phyloP scores from a whole-genome alignment of 23 red algal species.

The Chondrus crispus region DNA sequence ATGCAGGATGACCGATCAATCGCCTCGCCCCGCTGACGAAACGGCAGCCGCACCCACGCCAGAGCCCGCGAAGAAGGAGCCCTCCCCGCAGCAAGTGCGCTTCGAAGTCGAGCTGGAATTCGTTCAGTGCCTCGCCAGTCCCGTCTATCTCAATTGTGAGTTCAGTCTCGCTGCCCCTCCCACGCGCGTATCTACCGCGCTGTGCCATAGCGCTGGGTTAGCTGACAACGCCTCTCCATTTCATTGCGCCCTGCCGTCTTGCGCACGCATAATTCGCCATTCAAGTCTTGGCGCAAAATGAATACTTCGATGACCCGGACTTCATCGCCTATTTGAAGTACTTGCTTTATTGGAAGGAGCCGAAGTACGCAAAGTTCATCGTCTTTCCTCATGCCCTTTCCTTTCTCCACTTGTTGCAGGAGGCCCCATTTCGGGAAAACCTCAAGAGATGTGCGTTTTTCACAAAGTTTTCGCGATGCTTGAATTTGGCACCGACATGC shows the following conservation, averaged over 20 bases:
- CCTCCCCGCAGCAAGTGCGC: neutral
- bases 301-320: conserved; percentile 67
- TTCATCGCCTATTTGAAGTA: conserved; percentile 81
- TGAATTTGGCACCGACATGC: too few relatives aligned
- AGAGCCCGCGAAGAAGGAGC: neutral
- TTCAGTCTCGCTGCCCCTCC: neutral
- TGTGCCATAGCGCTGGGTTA: neutral
- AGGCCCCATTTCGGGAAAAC: conserved; percentile 62
- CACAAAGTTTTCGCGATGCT: too few relatives aligned
- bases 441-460: conserved; percentile 61
- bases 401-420: conserved; percentile 75
- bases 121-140: conserved; percentile 79
- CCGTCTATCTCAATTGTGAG: conserved; percentile 88
- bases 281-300: conserved; percentile 80
- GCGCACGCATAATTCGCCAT: neutral
- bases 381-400: conserved; percentile 69
- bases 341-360: conserved; percentile 71
- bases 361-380: conserved; percentile 71
- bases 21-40: neutral
- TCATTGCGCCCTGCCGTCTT: neutral
- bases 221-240: neutral
- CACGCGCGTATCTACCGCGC: neutral
- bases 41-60: neutral
- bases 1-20: too few relatives aligned
- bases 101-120: conserved; percentile 92